These are phyloP conservation scores for Leucogyrophana mollusca DNA, from an alignment of 768 basidiomycete species.

Conservation along the genomic window DNA sequence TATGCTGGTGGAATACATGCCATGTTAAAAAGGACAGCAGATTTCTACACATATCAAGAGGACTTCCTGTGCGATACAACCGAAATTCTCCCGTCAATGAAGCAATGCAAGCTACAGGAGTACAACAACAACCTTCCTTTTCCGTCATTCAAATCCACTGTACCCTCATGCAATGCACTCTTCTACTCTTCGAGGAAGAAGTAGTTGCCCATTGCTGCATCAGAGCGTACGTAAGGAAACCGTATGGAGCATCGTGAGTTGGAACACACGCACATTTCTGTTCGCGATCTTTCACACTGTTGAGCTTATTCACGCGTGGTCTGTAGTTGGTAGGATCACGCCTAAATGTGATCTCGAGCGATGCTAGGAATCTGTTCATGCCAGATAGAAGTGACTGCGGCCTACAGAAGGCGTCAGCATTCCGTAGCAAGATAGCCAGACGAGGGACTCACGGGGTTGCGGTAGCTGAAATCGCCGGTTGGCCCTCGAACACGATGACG, in stretches of 20 bases:
- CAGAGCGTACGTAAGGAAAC: constrained; percentile 8
- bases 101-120: too few species aligned
- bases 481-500: constrained; percentile 88
- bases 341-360: constrained; percentile 96
- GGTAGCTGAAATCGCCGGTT: constrained; percentile 84
- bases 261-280: constrained; percentile 63
- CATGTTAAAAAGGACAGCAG: too few species aligned
- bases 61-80: too few species aligned
- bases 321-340: constrained; percentile 95
- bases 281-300: constrained; percentile 86
- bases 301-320: constrained; percentile 81
- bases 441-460: constrained; percentile 75
- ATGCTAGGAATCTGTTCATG: constrained; percentile 97
- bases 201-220: constrained; percentile 75
- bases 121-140: not conserved
- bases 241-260: constrained; percentile 1
- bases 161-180: not conserved
- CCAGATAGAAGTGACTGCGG: constrained; percentile 94
- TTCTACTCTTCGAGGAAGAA: constrained; percentile 87
- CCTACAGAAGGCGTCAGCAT: constrained; percentile 36
- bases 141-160: not conserved
- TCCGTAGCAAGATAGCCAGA: not conserved
- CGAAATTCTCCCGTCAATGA: too few species aligned
- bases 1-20: too few species aligned
- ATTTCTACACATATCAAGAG: too few species aligned